These are phyloP conservation scores for Aspergillus incahuasiensis DNA, from an alignment of 495 filamentous ascomycete species.

Conservation along the genomic window DNA sequence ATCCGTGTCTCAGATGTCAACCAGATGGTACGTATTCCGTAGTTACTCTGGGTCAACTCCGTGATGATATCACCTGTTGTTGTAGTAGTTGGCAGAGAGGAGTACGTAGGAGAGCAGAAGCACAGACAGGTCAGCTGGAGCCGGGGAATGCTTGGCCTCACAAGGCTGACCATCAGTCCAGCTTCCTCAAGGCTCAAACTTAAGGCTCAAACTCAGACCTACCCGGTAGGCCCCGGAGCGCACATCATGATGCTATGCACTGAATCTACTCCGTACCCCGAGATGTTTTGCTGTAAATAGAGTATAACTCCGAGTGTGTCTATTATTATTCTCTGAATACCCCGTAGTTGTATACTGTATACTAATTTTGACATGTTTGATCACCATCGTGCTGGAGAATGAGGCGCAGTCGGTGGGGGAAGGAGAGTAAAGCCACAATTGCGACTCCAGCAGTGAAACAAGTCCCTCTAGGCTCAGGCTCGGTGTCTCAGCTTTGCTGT, in stretches of 20 bases:
- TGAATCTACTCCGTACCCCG: too few relatives aligned
- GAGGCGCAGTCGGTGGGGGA: conserved; percentile 15
- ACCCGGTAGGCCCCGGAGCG: too few relatives aligned
- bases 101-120: not conserved
- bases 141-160: conserved; percentile 2
- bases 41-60: not conserved
- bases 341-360: not conserved
- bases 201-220: too few relatives aligned
- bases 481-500: not conserved
- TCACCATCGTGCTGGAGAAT: not conserved
- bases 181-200: too few relatives aligned
- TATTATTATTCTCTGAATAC: not conserved
- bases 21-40: not conserved
- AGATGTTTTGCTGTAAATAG: not conserved
- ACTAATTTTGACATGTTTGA: not conserved
- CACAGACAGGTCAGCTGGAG: not conserved
- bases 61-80: not conserved
- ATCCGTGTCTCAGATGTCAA: not conserved
- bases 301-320: not conserved
- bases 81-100: not conserved
- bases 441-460: not conserved
- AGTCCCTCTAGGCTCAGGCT: not conserved
- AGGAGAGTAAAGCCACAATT: conserved; percentile 14
- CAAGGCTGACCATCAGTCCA: conserved; percentile 10
- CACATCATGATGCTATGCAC: too few relatives aligned